Percentiles rank a stretch among this genome's conserved stretches.
Conservation (phyloP, 371 early-diverging fungal genomes). For the Mortierella sp. region DNA sequence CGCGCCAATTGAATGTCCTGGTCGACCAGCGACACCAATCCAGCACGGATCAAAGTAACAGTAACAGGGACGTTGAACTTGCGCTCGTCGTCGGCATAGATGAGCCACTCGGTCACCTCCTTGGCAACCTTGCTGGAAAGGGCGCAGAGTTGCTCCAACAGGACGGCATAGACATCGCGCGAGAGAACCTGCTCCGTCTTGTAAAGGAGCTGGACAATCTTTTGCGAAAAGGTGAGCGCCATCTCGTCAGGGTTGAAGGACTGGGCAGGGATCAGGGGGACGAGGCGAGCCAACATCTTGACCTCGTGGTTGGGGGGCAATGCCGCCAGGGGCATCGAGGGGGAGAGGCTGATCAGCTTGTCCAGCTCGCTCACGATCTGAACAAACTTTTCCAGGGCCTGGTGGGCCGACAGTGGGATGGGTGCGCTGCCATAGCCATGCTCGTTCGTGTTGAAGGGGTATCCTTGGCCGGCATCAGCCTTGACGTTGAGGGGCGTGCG, state of each 20-base stretch:
- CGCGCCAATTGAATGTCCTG: constrained; percentile 91
- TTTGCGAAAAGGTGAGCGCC: constrained; percentile 87
- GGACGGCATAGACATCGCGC: constrained; percentile 84
- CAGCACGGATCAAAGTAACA: constrained; percentile 83
- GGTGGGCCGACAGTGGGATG: constrained; percentile 63
- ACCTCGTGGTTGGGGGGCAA: constrained; percentile 88
- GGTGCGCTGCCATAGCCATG: constrained; percentile 50
- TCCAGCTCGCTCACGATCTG: constrained; percentile 84
- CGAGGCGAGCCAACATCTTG: constrained; percentile 77
- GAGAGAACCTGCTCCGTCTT: constrained; percentile 79
- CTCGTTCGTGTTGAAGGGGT: constrained; percentile 56
- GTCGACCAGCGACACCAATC: constrained; percentile 82
- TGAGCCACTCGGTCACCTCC: constrained; percentile 92
- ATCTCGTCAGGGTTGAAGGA: constrained; percentile 83
- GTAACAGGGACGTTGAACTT: constrained; percentile 90
- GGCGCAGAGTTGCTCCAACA: constrained; percentile 88
- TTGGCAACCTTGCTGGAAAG: constrained; percentile 80
- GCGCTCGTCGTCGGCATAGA: constrained; percentile 95
- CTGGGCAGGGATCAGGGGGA: constrained; percentile 73
- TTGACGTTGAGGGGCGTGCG: constrained; percentile 56
- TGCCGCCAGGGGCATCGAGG: constrained; percentile 69
- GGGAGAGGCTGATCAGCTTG: constrained; percentile 69
- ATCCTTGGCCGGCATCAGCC: constrained; percentile 56
- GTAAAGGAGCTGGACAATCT: constrained; percentile 87
- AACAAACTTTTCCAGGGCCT: constrained; percentile 76